Evolutionary conservation across 202 grass and related monocot species (phyloP), one percentile per base, ranked within the genome.

Genomic region (Setaria viridis): DNA sequence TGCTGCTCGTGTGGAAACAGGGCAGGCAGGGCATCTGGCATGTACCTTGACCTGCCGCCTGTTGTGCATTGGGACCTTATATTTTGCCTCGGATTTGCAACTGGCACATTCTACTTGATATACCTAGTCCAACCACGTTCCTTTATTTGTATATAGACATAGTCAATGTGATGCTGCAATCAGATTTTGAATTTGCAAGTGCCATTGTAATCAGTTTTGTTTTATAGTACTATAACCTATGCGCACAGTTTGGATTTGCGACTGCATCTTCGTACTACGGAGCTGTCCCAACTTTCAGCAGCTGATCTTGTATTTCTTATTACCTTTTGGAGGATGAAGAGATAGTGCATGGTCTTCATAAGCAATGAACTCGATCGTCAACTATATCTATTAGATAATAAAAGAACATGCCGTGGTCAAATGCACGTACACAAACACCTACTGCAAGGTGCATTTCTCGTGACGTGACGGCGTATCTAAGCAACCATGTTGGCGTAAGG

Each of bases 1-100:
- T 84, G 20, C 20, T 30, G 20, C 17, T 53, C n/a, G 7, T 54
- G 16, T 65, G 82, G 58, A 75, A 43, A 75, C 55, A 64, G 20
- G 58, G 20, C 59, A 42, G 67, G 67, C 79, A 70, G 5, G 34
- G 13, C 47, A 50, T 48, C 45, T 4, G 45, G 45, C 70, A 64
- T 80, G 2, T 39, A 21, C 0, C 6, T 37, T 35, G 60, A 21
- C 3, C 19, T 62, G 20, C 6, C 80, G 32, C 6, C 80, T 51
- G 46, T 11, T 53, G 8, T 33, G 16, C 41, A 25, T 30, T 29
- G n/a, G 2, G 58, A 30, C 10, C 21, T 62, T 66, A 17, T 11
- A 16, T 35, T 35, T 37, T 65, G 30, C 62, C 12, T 65, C 29
- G 34, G 5, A 15, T 34, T 64, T 65, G 63, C 63, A 66, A 17